These are phyloP conservation scores for Eutypella sp. DNA, from an alignment of 2,329 filamentous ascomycete species.

Conservation along the genomic window DNA sequence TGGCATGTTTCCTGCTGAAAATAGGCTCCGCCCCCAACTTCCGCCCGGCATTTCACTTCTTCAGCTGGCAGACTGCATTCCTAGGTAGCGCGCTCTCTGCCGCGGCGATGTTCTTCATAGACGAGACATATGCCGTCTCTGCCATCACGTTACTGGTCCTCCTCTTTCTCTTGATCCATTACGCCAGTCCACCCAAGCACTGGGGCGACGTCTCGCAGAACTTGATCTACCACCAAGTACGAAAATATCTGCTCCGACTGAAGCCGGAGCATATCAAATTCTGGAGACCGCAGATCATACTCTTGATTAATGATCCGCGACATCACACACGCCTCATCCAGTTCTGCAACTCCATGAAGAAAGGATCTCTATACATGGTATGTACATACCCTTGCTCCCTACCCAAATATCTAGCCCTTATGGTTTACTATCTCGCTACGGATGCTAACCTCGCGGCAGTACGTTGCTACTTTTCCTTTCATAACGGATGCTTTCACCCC, in stretches of 20 bases:
- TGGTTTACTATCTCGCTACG: too few relatives aligned
- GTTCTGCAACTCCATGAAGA: constrained; percentile 89
- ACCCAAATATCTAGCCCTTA: neutral
- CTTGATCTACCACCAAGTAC: constrained; percentile 79
- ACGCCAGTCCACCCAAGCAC: constrained; percentile 75
- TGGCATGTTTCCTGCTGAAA: constrained; percentile 82
- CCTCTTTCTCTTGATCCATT: constrained; percentile 83
- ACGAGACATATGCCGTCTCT: constrained; percentile 71
- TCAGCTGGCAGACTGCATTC: constrained; percentile 79
- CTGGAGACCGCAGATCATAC: constrained; percentile 82
- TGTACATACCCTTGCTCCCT: neutral
- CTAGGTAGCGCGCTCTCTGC: constrained; percentile 71
- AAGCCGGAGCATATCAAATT: constrained; percentile 89
- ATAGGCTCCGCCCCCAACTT: constrained; percentile 88
- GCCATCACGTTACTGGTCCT: constrained; percentile 69
- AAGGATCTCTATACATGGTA: constrained; percentile 74
- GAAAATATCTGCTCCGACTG: constrained; percentile 80
- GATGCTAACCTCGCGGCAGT: too few relatives aligned
- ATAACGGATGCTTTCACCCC: too few relatives aligned
- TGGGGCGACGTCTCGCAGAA: constrained; percentile 91
- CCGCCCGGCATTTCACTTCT: constrained; percentile 81
- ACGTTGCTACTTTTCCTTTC: too few relatives aligned
- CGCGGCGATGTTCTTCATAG: constrained; percentile 84
- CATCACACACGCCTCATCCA: constrained; percentile 78
- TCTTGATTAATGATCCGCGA: constrained; percentile 79